These are phyloP conservation scores for Monosporascus sp. DNA, from an alignment of 2,329 filamentous ascomycete genomes.

Conservation along the genomic window DNA sequence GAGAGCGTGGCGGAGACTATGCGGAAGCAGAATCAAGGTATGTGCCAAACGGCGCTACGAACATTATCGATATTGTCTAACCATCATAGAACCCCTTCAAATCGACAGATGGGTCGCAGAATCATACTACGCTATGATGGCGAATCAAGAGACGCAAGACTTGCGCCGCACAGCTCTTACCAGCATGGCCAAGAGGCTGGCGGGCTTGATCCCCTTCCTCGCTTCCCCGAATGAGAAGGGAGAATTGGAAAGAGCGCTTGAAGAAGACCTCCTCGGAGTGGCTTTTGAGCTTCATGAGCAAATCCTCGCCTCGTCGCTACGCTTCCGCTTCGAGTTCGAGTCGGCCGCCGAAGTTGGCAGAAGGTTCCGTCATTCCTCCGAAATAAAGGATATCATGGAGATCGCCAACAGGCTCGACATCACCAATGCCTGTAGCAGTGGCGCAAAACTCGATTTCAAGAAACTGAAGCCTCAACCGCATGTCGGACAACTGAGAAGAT, in stretches of 20 bases:
- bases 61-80: background rate
- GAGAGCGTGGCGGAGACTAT: background rate
- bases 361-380: background rate
- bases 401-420: background rate
- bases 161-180: background rate
- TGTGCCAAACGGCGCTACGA: background rate
- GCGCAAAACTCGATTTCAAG: background rate
- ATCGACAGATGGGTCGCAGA: background rate
- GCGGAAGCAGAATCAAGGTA: background rate
- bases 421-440: background rate
- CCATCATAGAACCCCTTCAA: background rate
- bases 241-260: background rate
- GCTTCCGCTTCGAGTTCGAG: background rate
- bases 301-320: background rate
- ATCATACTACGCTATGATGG: background rate
- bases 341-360: background rate
- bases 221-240: background rate
- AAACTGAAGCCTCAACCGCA: background rate
- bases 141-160: background rate
- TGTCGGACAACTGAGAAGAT: background rate
- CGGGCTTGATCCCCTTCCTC: background rate
- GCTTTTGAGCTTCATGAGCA: background rate
- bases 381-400: background rate
- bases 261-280: background rate
- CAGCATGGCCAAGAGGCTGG: background rate